phyloP scores from a whole-genome alignment of 257 asterid species.

The Orobanche coerulescens region DNA sequence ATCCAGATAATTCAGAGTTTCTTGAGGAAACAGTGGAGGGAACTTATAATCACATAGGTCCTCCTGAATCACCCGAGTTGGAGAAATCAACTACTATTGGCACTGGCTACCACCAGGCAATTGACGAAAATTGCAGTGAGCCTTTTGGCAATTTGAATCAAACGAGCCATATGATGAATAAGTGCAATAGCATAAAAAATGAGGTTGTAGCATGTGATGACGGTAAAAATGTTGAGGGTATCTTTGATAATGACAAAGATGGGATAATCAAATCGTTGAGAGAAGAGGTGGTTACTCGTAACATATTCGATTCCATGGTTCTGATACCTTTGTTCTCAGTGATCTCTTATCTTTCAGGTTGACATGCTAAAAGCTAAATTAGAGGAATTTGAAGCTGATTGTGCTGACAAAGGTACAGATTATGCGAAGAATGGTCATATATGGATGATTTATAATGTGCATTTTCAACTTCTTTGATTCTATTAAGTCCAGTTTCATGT shows the following conservation, averaged over 20 bases:
- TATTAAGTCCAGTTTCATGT: conserved; percentile 12
- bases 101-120: conserved; percentile 27
- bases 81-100: conserved; percentile 44
- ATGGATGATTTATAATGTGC: neutral
- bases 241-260: conserved; percentile 34
- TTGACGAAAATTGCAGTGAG: conserved; percentile 28
- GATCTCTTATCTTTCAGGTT: conserved; percentile 40
- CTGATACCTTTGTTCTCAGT: conserved; percentile 21
- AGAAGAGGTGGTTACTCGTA: conserved; percentile 54
- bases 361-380: conserved; percentile 52
- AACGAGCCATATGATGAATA: conserved; percentile 19
- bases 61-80: conserved; percentile 54
- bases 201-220: conserved; percentile 35
- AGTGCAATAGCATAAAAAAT: conserved; percentile 26
- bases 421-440: conserved; percentile 18
- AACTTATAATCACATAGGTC: conserved; percentile 41
- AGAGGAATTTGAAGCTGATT: conserved; percentile 41
- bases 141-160: conserved; percentile 21
- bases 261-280: conserved; percentile 38
- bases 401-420: conserved; percentile 40
- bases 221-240: conserved; percentile 28
- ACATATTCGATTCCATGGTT: conserved; percentile 3
- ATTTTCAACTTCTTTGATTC: neutral
- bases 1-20: conserved; percentile 25
- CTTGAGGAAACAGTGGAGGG: conserved; percentile 37